These are phyloP conservation scores for Trichoderma semiorbis DNA, from an alignment of 2,329 filamentous ascomycete species.

Conservation along the genomic window DNA sequence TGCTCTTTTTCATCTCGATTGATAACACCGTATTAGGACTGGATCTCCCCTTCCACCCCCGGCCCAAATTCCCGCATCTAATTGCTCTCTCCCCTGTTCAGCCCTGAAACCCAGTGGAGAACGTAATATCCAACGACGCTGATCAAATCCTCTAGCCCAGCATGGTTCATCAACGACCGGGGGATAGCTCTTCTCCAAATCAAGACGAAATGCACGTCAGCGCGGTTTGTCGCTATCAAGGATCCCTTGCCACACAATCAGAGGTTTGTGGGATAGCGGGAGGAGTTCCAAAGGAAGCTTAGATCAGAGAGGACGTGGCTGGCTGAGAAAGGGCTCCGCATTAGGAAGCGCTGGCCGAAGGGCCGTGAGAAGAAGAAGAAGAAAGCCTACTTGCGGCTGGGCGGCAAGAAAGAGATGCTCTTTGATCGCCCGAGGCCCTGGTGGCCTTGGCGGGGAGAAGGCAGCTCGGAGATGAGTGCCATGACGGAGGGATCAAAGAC, in stretches of 20 bases:
- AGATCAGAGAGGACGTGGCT: background rate
- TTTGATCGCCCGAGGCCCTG: background rate
- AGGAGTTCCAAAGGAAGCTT: background rate
- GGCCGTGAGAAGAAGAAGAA: background rate
- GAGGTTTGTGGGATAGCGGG: background rate
- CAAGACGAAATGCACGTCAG: background rate
- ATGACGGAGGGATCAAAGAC: conserved; percentile 16
- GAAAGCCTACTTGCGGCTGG: background rate
- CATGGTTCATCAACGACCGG: background rate
- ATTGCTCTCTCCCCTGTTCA: background rate
- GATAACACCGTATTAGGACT: conserved; percentile 1
- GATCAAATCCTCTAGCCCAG: background rate
- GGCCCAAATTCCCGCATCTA: background rate
- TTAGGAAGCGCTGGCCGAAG: background rate
- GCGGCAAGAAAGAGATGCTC: conserved; percentile 1
- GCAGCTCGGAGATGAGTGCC: conserved; percentile 11
- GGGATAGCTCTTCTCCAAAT: background rate
- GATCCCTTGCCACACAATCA: background rate
- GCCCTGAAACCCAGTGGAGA: background rate
- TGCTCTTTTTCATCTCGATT: conserved; percentile 2
- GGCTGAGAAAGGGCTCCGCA: background rate
- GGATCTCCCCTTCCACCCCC: background rate
- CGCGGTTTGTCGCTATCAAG: background rate
- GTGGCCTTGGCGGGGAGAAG: background rate
- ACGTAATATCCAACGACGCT: background rate